Conservation (phyloP, 371 early-diverging fungal genomes). For the Mucor saturninus region DNA sequence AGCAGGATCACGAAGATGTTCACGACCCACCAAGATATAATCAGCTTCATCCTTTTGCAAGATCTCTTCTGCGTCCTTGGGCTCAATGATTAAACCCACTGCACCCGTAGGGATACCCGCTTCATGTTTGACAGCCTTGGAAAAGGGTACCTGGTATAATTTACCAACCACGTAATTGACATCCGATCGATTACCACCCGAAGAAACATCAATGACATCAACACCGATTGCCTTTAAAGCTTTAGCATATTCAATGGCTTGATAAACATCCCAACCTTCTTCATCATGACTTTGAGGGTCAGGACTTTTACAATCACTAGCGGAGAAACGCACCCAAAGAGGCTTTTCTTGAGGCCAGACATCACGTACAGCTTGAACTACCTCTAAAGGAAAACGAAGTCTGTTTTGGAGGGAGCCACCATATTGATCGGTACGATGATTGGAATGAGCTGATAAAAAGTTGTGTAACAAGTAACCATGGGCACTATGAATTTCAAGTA, state of each 20-base stretch:
- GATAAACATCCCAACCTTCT: slow-evolving; percentile 67
- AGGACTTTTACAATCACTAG: slow-evolving; percentile 63
- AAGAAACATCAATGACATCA: slow-evolving; percentile 77
- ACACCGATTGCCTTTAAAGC: slow-evolving; percentile 67
- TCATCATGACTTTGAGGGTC: slow-evolving; percentile 34
- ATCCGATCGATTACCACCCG: slow-evolving; percentile 63
- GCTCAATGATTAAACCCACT: slow-evolving; percentile 77
- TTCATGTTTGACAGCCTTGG: slow-evolving; percentile 57
- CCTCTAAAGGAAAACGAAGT: slow-evolving; percentile 68
- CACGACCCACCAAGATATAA: slow-evolving; percentile 75
- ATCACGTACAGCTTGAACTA: slow-evolving; percentile 61
- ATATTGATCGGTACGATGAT: slow-evolving; percentile 85
- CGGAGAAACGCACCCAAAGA: slow-evolving; percentile 79
- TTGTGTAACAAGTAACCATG: slow-evolving; percentile 76
- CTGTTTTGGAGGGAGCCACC: slow-evolving; percentile 83
- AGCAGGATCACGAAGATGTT: slow-evolving; percentile 76
- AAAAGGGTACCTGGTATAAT: slow-evolving; percentile 74
- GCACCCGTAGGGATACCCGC: slow-evolving; percentile 66
- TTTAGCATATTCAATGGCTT: slow-evolving; percentile 64
- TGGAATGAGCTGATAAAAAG: slow-evolving; percentile 83
- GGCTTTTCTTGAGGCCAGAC: slow-evolving; percentile 83
- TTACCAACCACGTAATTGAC: slow-evolving; percentile 59
- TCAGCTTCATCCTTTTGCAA: slow-evolving; percentile 73
- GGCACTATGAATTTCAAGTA: slow-evolving; percentile 86
- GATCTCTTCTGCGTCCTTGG: slow-evolving; percentile 71